These are phyloP conservation scores for Entoloma clypeatum DNA, from an alignment of 1,284 basidiomycete genomes.

Conservation along the genomic window DNA sequence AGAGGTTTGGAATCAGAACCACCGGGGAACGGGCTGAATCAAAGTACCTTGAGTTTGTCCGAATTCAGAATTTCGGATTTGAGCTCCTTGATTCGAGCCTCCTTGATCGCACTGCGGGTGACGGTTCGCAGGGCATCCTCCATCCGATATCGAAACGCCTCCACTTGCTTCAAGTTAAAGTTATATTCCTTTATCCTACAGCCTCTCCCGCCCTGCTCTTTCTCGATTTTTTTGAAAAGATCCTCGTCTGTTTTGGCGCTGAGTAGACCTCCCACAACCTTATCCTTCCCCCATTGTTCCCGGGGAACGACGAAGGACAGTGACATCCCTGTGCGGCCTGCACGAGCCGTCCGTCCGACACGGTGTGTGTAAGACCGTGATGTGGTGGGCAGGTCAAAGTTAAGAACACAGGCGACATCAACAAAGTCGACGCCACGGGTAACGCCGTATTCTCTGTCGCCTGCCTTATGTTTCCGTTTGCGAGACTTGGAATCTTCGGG, in stretches of 20 bases:
- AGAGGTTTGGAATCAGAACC: too few relatives aligned
- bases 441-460: slow-evolving; percentile 86
- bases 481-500: slow-evolving; percentile 29
- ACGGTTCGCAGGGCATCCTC: slow-evolving; percentile 91
- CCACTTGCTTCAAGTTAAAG: slow-evolving; percentile 92
- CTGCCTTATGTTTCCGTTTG: slow-evolving; percentile 38
- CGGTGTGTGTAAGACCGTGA: slow-evolving; percentile 94
- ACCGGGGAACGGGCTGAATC: too few relatives aligned
- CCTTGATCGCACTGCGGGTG: slow-evolving; percentile 81
- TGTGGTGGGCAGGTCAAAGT: slow-evolving; percentile 93
- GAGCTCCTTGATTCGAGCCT: slow-evolving; percentile 92
- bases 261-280: slow-evolving; percentile 61
- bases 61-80: slow-evolving; percentile 93
- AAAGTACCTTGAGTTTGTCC: slow-evolving; percentile 86
- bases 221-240: slow-evolving; percentile 77
- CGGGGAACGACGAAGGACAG: slow-evolving; percentile 86
- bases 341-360: slow-evolving; percentile 93
- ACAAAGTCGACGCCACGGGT: slow-evolving; percentile 97
- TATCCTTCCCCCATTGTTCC: slow-evolving; percentile 76
- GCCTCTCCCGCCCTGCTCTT: slow-evolving; percentile 66
- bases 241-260: slow-evolving; percentile 74
- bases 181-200: slow-evolving; percentile 87
- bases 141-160: slow-evolving; percentile 99
- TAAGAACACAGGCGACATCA: slow-evolving; percentile 96
- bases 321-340: slow-evolving; percentile 90